Base-by-base conservation (phyloP, 176 grass and related monocot genomes). In the Oropetium thomaeum region DNA sequence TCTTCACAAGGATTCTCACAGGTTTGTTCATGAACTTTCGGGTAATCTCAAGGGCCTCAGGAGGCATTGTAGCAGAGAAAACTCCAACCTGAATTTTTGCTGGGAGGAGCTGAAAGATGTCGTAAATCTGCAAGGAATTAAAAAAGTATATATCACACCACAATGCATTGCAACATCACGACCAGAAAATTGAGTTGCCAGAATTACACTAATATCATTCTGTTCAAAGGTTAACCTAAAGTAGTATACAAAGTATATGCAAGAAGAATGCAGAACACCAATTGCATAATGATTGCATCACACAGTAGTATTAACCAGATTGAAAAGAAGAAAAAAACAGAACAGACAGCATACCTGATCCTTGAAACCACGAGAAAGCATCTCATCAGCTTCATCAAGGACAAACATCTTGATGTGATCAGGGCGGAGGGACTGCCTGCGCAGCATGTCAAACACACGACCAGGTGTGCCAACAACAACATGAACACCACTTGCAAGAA, bases 341-440 rank as follows among this genome's bases (percentile, higher is more conserved):
- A 44, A 49, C 11, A 75, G 30, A 76, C 19, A 49, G 32, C 10
- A 28, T 13, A 97, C 93, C 90, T 93, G 93, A 65, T 97, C 93
- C 87, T 93, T 97, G 77, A 97, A 97, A 79, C 93, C 93, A 84
- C 93, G 90, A 34, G 93, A 97, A 78, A 97, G 93, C 93, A 97
- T 93, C 59, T 97, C 93, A 84, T 97, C 93, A 79, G 93, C 93
- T 72, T 97, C 93, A 88, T 90, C 93, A 0, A 97, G 83, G 10
- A 97, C 93, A 82, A 93, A 97, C 93, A 97, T 97, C 87, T 82
- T 97, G 53, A 97, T 93, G 44, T 88, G 25, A 52, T 97, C 90
- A 76, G 93, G 90, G 28, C 82, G 90, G 23, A 97, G 93, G n/a
- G 87, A 97, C 73, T 93, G 90, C 82, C 87, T 88, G 4, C 82